These are phyloP conservation scores for Lolium perenne DNA, from an alignment of 176 grass and related monocot species.

Conservation along the genomic window DNA sequence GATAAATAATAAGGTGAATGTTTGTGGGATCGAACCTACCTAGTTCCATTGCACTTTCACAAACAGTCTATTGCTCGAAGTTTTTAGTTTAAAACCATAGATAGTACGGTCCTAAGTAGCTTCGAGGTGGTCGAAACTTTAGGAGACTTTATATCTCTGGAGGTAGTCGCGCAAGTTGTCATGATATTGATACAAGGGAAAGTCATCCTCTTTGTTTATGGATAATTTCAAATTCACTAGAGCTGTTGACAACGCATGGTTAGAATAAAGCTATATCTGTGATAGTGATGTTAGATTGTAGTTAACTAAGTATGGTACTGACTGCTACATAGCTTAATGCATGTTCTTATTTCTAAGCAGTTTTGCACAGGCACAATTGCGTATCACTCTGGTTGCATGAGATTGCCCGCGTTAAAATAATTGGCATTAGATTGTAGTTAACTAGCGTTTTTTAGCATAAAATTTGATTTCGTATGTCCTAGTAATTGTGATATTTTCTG, in stretches of 20 bases:
- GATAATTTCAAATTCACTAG: slow-evolving; percentile 13
- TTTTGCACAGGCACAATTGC: not conserved
- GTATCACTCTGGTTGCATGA: slow-evolving; percentile 5
- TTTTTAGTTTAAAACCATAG: not conserved
- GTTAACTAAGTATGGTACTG: not conserved
- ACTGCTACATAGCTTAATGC: not conserved
- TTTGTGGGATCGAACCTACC: not conserved
- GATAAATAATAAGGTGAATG: slow-evolving; percentile 12
- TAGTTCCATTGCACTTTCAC: not conserved
- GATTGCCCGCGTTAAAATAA: not conserved
- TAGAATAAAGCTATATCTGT: not conserved
- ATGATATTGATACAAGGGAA: not conserved
- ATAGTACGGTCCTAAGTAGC: not conserved
- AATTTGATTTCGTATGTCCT: not conserved
- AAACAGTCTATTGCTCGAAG: slow-evolving; percentile 3
- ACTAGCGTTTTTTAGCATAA: not conserved
- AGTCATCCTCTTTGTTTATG: not conserved
- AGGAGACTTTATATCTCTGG: not conserved
- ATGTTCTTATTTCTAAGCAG: slow-evolving; percentile 4
- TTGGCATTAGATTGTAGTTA: not conserved
- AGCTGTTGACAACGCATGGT: slow-evolving; percentile 10
- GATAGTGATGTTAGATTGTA: not conserved
- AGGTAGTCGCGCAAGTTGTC: not conserved
- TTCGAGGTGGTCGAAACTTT: not conserved
- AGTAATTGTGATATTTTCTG: not conserved